phyloP scores from a whole-genome alignment of 1,284 basidiomycete genomes.

The Gomphus sp. region DNA sequence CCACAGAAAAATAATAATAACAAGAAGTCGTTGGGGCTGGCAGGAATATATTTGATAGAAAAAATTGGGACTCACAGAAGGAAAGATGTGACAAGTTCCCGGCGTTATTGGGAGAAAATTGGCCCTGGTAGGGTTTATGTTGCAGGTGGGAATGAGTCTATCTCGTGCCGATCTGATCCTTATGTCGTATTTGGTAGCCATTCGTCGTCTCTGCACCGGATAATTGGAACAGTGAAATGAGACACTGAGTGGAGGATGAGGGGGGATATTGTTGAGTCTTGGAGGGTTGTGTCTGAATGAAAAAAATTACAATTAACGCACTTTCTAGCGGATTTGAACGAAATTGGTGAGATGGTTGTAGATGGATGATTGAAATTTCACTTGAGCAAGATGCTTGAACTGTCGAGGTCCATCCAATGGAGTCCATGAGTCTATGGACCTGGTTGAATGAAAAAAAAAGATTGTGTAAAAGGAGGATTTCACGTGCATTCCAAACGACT shows the following conservation, averaged over 20 bases:
- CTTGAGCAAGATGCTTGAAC: too few relatives aligned
- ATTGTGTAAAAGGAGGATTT: too few relatives aligned
- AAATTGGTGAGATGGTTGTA: too few relatives aligned
- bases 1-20: too few relatives aligned
- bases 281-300: slow-evolving; percentile 1
- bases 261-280: slow-evolving; percentile 35
- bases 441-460: too few relatives aligned
- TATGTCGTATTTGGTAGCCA: slow-evolving; percentile 61
- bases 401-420: too few relatives aligned
- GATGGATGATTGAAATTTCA: too few relatives aligned
- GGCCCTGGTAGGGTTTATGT: slow-evolving; percentile 49
- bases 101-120: slow-evolving; percentile 56
- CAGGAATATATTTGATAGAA: slow-evolving; percentile 44
- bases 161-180: slow-evolving; percentile 64
- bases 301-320: not conserved
- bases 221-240: slow-evolving; percentile 34
- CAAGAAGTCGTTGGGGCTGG: slow-evolving; percentile 14
- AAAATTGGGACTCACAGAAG: slow-evolving; percentile 49
- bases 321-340: not conserved
- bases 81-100: slow-evolving; percentile 60
- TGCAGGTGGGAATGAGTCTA: slow-evolving; percentile 52
- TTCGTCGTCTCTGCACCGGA: slow-evolving; percentile 57
- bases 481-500: too few relatives aligned
- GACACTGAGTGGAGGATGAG: slow-evolving; percentile 51
- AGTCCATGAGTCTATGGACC: too few relatives aligned